Evolutionary conservation across 1,139 yeast species (phyloP), one percentile per base, ranked within the genome.

Genomic region (Tardiomyces depauwii): DNA sequence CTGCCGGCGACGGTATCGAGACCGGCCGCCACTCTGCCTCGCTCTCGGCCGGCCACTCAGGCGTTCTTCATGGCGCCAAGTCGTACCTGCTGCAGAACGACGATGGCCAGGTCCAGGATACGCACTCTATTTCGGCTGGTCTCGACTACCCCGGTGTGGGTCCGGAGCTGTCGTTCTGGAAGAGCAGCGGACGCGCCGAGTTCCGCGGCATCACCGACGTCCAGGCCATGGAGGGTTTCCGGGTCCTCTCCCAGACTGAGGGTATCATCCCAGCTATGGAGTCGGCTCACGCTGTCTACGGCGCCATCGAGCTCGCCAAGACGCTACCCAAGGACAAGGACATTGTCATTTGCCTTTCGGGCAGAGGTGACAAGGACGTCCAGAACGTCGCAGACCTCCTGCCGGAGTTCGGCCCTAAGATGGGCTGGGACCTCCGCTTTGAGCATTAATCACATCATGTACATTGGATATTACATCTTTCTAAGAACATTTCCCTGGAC

Each of bases 121-220:
- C 99, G 11, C 97, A 91, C 65, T 89, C 97, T 25, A 93, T 91
- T 41, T 87, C 96, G 54, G 99, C 99, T 39, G 99, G 99, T 55
- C 76, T 91, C 59, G 99, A 91, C 67, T 91, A 91, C 65, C 99
- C 99, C 33, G 99, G 96, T 66, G 99, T 91, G 45, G 99, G 99
- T 42, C 99, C 99, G 25, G 98, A 91, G 70, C 76, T 91, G 58
- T 93, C 98, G 2, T 78, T 76, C 64, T 91, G 98, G 98, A 91
- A 91, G 67, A 80, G 82, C 48, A 80, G 82, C 51, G 96, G 96
- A 21, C 80, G 99, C 61, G 98, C 95, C 7, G 74, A 82, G 47
- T 91, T 91, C 61, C 67, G 81, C 47, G 95, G 96, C 44, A 96
- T 95, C 44, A 85, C 91, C 53, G 96, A 91, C 67, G 89, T 95